Evolutionary conservation across 1,284 basidiomycete genomes (phyloP).

Genomic region (Puccinia hordei): DNA sequence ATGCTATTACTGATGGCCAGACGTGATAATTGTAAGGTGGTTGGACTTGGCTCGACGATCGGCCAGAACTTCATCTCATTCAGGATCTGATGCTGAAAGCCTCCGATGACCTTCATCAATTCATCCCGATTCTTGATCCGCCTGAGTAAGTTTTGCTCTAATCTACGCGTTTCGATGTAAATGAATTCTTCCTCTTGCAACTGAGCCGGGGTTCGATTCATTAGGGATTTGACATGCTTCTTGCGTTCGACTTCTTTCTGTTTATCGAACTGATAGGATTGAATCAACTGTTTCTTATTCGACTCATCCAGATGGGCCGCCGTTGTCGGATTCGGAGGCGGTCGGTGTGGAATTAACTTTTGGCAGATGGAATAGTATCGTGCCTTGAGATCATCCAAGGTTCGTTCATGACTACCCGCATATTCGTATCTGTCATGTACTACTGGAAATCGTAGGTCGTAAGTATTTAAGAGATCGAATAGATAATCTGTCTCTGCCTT

Average conservation of each 20-base stretch:
- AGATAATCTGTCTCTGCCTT: slow-evolving; percentile 94
- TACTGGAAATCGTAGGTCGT: slow-evolving; percentile 87
- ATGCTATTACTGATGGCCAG: slow-evolving; percentile 18
- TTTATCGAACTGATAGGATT: slow-evolving; percentile 45
- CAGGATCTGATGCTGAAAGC: slow-evolving; percentile 51
- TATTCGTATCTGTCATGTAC: slow-evolving; percentile 87
- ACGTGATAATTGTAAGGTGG: slow-evolving; percentile 8
- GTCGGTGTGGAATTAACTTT: slow-evolving; percentile 78
- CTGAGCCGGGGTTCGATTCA: slow-evolving; percentile 81
- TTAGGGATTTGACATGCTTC: slow-evolving; percentile 79
- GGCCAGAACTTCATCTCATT: slow-evolving; percentile 47
- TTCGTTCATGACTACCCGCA: slow-evolving; percentile 46
- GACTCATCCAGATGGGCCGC: neutral
- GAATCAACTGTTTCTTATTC: slow-evolving; percentile 43
- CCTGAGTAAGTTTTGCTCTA: slow-evolving; percentile 86
- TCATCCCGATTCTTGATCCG: slow-evolving; percentile 90
- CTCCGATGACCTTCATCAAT: slow-evolving; percentile 73
- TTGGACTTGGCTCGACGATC: neutral
- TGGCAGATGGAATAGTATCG: slow-evolving; percentile 91
- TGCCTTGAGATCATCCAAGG: slow-evolving; percentile 81
- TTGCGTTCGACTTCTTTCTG: slow-evolving; percentile 82
- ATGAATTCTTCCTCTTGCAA: slow-evolving; percentile 94
- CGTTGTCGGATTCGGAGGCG: slow-evolving; percentile 68
- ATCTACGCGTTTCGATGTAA: slow-evolving; percentile 86
- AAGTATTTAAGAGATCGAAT: slow-evolving; percentile 76